phyloP scores from a whole-genome alignment of 2,329 filamentous ascomycete species.

The Curvularia lunata region DNA sequence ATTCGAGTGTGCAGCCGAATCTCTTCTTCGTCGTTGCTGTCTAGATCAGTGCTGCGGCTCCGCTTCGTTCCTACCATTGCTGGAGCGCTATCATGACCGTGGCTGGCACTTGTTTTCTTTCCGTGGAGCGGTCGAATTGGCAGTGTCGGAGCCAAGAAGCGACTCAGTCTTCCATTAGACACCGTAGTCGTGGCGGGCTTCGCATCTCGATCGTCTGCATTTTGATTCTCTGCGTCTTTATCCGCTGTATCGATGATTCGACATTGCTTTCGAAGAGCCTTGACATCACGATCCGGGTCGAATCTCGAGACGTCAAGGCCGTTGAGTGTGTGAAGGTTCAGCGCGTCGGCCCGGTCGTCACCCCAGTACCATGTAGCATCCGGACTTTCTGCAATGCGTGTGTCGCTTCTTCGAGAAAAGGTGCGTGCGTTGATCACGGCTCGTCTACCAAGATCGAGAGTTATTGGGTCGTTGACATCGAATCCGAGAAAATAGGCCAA shows the following conservation, averaged over 20 bases:
- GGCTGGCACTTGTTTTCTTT: background rate
- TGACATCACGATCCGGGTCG: constrained; percentile 54
- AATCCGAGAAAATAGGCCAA: constrained; percentile 55
- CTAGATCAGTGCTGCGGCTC: constrained; percentile 15
- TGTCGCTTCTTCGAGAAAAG: constrained; percentile 56
- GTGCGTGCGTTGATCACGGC: constrained; percentile 55
- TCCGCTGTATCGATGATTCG: constrained; percentile 51
- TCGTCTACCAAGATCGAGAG: constrained; percentile 54
- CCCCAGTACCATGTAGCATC: constrained; percentile 63
- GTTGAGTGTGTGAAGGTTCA: constrained; percentile 63
- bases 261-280: constrained; percentile 56
- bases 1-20: constrained; percentile 20
- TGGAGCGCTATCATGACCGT: background rate
- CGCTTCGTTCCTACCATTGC: constrained; percentile 19
- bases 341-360: constrained; percentile 61
- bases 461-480: constrained; percentile 7
- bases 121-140: constrained; percentile 7
- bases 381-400: constrained; percentile 50
- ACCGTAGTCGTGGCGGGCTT: background rate
- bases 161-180: constrained; percentile 10
- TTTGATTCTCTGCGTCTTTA: background rate
- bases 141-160: constrained; percentile 32
- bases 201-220: constrained; percentile 4
- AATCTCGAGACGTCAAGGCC: constrained; percentile 58
- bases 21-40: constrained; percentile 27